Conservation (phyloP, 1,139 yeast species). For the Geotrichum aggregatum region DNA sequence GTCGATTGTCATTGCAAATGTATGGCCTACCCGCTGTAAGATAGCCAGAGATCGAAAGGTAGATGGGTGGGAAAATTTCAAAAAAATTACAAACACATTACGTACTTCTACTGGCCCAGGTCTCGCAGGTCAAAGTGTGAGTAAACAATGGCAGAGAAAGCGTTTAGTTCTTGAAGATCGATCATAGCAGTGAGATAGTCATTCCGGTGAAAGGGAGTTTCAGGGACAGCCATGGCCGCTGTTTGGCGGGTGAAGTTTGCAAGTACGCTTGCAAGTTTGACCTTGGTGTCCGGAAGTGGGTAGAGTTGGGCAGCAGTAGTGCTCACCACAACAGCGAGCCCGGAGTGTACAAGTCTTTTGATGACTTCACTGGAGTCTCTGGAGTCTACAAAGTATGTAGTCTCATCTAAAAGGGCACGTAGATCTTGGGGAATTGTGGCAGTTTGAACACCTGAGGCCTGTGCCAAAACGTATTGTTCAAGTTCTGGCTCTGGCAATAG, state of each 20-base stretch:
- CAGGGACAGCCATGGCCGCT: conserved; percentile 45
- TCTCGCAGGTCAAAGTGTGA: conserved; percentile 58
- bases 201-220: conserved; percentile 47
- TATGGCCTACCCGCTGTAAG: background rate
- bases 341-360: conserved; percentile 40
- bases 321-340: conserved; percentile 32
- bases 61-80: background rate
- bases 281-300: conserved; percentile 23
- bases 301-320: conserved; percentile 28
- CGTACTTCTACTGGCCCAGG: background rate
- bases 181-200: conserved; percentile 48
- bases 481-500: conserved; percentile 44
- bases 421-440: conserved; percentile 26
- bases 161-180: conserved; percentile 64
- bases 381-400: conserved; percentile 48
- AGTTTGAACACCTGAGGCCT: conserved; percentile 27
- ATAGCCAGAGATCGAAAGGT: no score
- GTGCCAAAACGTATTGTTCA: conserved; percentile 39
- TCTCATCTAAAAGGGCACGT: conserved; percentile 47
- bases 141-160: conserved; percentile 84
- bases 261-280: conserved; percentile 63
- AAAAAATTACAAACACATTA: background rate
- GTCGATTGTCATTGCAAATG: conserved; percentile 12
- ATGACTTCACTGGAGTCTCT: conserved; percentile 43
- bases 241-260: conserved; percentile 69